phyloP scores from a whole-genome alignment of 1,284 basidiomycete species.

The Trametes versicolor region DNA sequence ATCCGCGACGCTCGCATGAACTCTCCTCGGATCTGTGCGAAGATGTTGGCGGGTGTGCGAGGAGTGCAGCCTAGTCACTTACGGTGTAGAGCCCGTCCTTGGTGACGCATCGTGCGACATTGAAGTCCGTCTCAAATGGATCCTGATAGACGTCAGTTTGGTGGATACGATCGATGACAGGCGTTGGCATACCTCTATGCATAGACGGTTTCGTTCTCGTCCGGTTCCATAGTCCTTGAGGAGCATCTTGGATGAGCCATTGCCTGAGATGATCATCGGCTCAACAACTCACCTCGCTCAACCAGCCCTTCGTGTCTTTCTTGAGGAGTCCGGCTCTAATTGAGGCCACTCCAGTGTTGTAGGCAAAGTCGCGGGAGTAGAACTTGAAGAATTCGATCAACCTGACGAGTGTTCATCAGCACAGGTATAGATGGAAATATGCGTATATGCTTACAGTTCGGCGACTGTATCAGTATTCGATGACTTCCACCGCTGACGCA shows the following conservation, averaged over 20 bases:
- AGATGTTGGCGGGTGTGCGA: neutral
- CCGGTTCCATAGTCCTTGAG: conserved; percentile 70
- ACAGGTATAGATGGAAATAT: neutral
- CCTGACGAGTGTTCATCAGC: conserved; percentile 49
- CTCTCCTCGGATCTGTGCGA: conserved; percentile 91
- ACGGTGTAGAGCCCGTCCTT: conserved; percentile 96
- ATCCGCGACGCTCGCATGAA: conserved; percentile 97
- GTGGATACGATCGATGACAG: neutral
- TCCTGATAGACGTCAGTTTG: conserved; percentile 63
- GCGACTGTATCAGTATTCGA: conserved; percentile 93
- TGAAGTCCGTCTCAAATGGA: conserved; percentile 95
- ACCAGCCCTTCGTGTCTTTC: conserved; percentile 95
- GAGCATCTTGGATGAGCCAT: neutral
- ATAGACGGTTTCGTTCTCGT: conserved; percentile 90
- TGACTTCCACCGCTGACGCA: conserved; percentile 94
- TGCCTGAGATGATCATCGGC: neutral
- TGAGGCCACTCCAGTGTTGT: conserved; percentile 92
- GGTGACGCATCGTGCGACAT: conserved; percentile 96
- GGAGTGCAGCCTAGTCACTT: conserved; percentile 39
- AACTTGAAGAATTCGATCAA: conserved; percentile 98
- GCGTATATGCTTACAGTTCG: conserved; percentile 73
- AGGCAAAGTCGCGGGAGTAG: conserved; percentile 93
- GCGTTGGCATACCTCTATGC: conserved; percentile 79
- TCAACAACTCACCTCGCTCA: conserved; percentile 77
- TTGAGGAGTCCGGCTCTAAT: conserved; percentile 90